A percentile compares a stretch with the other conserved stretches of the same genome.
phyloP scores from a whole-genome alignment of 1,284 basidiomycete genomes.

The Schizophyllum commune region DNA sequence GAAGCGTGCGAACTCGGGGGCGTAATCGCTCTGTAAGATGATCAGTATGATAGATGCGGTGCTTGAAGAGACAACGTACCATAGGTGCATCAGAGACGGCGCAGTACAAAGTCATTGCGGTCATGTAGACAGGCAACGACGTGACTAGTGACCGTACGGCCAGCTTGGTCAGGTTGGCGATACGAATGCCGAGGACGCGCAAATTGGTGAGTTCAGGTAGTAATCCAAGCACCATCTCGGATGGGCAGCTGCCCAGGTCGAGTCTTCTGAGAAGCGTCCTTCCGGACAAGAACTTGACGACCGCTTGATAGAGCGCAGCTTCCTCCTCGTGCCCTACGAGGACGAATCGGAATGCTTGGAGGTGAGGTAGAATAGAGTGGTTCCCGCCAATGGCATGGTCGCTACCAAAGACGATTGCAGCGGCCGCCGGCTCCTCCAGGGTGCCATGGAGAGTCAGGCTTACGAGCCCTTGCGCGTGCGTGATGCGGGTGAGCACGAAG shows the following conservation, averaged over 20 bases:
- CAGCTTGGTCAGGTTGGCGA: conserved; percentile 36
- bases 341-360: conserved; percentile 53
- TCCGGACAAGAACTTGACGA: conserved; percentile 43
- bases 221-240: conserved; percentile 45
- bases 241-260: conserved; percentile 56
- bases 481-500: conserved; percentile 51
- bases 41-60: background rate
- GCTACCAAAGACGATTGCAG: conserved; percentile 52
- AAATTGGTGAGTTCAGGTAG: conserved; percentile 42
- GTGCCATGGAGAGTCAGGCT: conserved; percentile 58
- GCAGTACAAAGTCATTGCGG: conserved; percentile 44
- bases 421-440: conserved; percentile 49
- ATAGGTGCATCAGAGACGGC: conserved; percentile 40
- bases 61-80: conserved; percentile 25
- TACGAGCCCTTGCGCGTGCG: conserved; percentile 49
- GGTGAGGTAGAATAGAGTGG: conserved; percentile 54
- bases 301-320: conserved; percentile 39
- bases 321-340: conserved; percentile 57
- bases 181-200: conserved; percentile 46
- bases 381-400: conserved; percentile 50
- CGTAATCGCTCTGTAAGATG: conserved; percentile 41
- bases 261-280: conserved; percentile 42
- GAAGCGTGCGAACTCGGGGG: conserved; percentile 37
- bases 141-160: conserved; percentile 32
- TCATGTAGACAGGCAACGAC: conserved; percentile 40